Base-by-base conservation (phyloP, 169 alveolate species). In the Miamiensis avidus region DNA sequence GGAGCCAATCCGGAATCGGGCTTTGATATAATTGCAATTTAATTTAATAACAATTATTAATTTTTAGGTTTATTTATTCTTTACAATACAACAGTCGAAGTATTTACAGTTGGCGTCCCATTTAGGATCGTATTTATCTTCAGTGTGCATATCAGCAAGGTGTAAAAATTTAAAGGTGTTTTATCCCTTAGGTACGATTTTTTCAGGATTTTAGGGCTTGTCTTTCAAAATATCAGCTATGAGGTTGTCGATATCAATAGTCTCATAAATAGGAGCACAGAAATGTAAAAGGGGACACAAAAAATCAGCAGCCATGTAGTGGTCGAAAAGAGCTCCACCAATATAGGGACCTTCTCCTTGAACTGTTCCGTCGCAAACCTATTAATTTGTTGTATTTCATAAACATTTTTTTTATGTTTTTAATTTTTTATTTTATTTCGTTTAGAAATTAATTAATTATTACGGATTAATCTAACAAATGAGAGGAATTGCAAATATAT, bases 91-190 rank as follows among this genome's bases (percentile, higher is more conserved):
- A 87, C 98, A 95, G 29, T 91, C 34, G 0, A n/a, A n/a, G 31
- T 85, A 78, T 28, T 34, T 34, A 72, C 98, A 95, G n/a, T 85
- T 49, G 11, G 91, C 82, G 28, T 69, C 73, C 11, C 91, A 73
- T 6, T 95, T 95, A 29, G 74, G 88, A n/a, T 78, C 73, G 82
- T 93, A 95, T 6, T 89, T 76, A n/a, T 83, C 64, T 79, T 95
- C 98, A 28, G 88, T 73, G 83, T 95, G 98, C 20, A 93, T 29
- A 88, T 95, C 98, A 34, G 96, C 89, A n/a, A 93, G 73, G 74
- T 95, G 98, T 25, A 95, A 76, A 30, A 94, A 74, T 81, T 86
- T 94, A 78, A 92, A 75, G 25, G 89, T 89, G 26, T 75, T 76
- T 49, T 49, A 88, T 82, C 29, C 69, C n/a, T 27, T 82, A 29